Percentiles rank a stretch among this genome's conserved stretches.
These are phyloP conservation scores for Mucor sp. DNA, from an alignment of 371 early-diverging fungal genomes.

Conservation along the genomic window DNA sequence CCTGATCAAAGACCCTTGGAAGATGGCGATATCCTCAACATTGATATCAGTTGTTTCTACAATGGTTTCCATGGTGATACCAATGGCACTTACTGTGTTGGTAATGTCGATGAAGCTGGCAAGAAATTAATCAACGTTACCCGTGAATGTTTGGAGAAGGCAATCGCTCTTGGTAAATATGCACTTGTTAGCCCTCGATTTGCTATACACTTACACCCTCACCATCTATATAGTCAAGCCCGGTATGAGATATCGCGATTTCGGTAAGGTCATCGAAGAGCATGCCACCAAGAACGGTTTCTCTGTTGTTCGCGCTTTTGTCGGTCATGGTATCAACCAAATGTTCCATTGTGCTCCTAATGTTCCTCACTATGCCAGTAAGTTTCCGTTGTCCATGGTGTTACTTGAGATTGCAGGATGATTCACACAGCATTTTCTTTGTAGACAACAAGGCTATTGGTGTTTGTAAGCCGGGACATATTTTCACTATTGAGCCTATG, in stretches of 20 bases:
- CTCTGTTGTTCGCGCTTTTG: constrained; percentile 92
- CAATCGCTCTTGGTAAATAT: constrained; percentile 78
- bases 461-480: constrained; percentile 89
- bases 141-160: constrained; percentile 82
- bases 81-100: constrained; percentile 87
- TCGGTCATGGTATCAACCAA: constrained; percentile 93
- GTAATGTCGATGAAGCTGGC: constrained; percentile 80
- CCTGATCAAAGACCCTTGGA: constrained; percentile 84
- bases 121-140: constrained; percentile 74
- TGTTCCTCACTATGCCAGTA: constrained; percentile 93
- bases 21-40: constrained; percentile 93
- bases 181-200: neutral
- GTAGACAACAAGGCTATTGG: constrained; percentile 92
- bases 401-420: neutral
- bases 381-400: constrained; percentile 8
- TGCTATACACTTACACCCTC: constrained; percentile 3
- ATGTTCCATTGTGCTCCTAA: constrained; percentile 91
- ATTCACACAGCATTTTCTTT: neutral
- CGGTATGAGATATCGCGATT: constrained; percentile 87
- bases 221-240: constrained; percentile 69
- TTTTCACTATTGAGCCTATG: constrained; percentile 98
- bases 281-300: constrained; percentile 85
- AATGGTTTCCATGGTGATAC: constrained; percentile 93
- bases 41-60: constrained; percentile 88
- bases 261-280: constrained; percentile 91